Base-by-base conservation (phyloP, 1,139 yeast species). In the Groenewaldozyma sp. region DNA sequence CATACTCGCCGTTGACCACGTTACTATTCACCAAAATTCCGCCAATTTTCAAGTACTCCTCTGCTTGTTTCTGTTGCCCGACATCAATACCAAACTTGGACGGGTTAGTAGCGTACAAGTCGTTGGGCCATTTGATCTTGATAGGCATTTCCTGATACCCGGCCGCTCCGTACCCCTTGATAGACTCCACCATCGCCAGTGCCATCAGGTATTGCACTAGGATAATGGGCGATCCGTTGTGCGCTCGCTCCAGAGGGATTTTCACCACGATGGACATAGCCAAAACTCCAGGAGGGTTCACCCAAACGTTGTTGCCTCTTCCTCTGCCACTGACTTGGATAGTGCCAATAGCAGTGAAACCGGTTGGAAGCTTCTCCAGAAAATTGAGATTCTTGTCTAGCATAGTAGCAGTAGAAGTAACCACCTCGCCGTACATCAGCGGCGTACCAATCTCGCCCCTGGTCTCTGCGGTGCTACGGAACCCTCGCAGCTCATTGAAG, bases 81-180 rank as follows among this genome's bases (percentile, higher is more conserved):
- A 16, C 24, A 7, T 22, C 26, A 5, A 16, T 19, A 9, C 33
- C 33, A 32, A 34, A 40, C 10, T 41, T 45, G 16, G 59, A 54
- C 0, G 94, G 93, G 45, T 74, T 77, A 51, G 78, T 60, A 4
- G 81, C 76, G 56, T 84, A 93, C 13, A 91, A 67, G 60, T 93
- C 99, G 57, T 93, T 93, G 4, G 99, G 99, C 99, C 99, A 93
- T 57, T 93, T 93, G 46, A 93, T 72, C 42, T 76, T 72, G 9
- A 88, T 68, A 0, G 95, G 97, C 52, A 91, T 62, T 40, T 77
- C 79, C 28, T 75, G 78, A 56, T 78, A 82, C 0, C 84, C 87
- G 10, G 7, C 26, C 0, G 68, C 67, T 27, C 76, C 78, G 52
- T 86, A 78, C 2, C 74, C 67, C 31, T 74, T 61, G 11, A 91